These are phyloP conservation scores for Exserohilum rostratum DNA, from an alignment of 2,329 filamentous ascomycete genomes.

Conservation along the genomic window DNA sequence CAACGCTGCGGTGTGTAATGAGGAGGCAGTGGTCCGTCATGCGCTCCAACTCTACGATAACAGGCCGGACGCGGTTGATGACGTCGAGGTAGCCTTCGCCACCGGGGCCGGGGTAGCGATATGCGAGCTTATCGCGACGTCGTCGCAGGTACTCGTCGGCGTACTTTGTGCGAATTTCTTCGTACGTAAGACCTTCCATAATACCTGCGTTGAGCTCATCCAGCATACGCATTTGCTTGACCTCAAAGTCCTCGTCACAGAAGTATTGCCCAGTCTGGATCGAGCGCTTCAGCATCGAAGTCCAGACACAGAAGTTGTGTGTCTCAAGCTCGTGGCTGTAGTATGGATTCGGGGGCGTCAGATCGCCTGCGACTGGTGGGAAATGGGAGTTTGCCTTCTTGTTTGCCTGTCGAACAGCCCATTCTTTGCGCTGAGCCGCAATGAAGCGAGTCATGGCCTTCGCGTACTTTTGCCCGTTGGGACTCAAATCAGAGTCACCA, in stretches of 20 bases:
- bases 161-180: constrained; percentile 80
- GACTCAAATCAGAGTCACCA: constrained; percentile 83
- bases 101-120: constrained; percentile 94
- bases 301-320: constrained; percentile 98
- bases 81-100: constrained; percentile 97
- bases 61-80: constrained; percentile 90
- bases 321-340: constrained; percentile 59
- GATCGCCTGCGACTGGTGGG: constrained; percentile 88
- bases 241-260: constrained; percentile 89
- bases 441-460: constrained; percentile 83
- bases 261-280: constrained; percentile 89
- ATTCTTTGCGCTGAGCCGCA: constrained; percentile 76
- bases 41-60: constrained; percentile 95
- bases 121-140: constrained; percentile 85
- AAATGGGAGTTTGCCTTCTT: constrained; percentile 79
- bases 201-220: constrained; percentile 93
- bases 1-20: constrained; percentile 90
- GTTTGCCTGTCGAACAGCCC: constrained; percentile 81
- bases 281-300: constrained; percentile 91
- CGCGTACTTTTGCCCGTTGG: constrained; percentile 80
- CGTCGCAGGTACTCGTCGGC: constrained; percentile 83
- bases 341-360: constrained; percentile 93
- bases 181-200: constrained; percentile 95
- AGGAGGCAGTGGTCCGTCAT: constrained; percentile 95
- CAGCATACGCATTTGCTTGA: constrained; percentile 97